A percentile compares a stretch with the other conserved stretches of the same genome.
Conservation (phyloP, 2,329 filamentous ascomycete species). For the Sarocladium kiliense region DNA sequence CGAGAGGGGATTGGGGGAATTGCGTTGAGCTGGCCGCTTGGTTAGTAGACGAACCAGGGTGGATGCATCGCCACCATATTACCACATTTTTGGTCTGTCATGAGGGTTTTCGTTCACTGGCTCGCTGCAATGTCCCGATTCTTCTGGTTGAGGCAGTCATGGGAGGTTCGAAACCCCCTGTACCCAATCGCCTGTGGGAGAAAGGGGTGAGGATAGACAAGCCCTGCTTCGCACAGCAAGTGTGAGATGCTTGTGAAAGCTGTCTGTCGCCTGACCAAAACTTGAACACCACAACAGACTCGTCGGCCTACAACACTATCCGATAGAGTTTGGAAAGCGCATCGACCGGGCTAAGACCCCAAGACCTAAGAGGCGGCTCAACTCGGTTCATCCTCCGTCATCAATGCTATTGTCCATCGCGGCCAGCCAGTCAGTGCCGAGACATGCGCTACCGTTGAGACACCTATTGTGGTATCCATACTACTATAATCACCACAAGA, state of each 20-base stretch:
- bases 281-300: too few relatives aligned
- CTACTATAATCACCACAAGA: not conserved
- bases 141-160: too few relatives aligned
- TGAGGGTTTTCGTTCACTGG: not conserved
- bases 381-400: too few relatives aligned
- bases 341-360: not conserved
- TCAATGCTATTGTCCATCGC: not conserved
- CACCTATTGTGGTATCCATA: not conserved
- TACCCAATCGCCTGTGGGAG: not conserved
- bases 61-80: not conserved
- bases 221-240: not conserved
- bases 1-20: not conserved
- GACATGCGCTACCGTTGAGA: not conserved
- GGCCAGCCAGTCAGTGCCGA: not conserved
- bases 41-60: not conserved
- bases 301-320: not conserved
- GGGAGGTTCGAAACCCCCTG: not conserved
- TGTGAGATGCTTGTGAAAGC: too few relatives aligned
- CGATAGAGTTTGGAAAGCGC: not conserved
- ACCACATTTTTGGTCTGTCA: too few relatives aligned
- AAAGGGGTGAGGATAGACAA: not conserved
- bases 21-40: not conserved
- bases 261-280: too few relatives aligned
- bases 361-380: not conserved
- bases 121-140: not conserved